Base-by-base conservation (phyloP, 1,284 basidiomycete species). In the Thelephora terrestris region DNA sequence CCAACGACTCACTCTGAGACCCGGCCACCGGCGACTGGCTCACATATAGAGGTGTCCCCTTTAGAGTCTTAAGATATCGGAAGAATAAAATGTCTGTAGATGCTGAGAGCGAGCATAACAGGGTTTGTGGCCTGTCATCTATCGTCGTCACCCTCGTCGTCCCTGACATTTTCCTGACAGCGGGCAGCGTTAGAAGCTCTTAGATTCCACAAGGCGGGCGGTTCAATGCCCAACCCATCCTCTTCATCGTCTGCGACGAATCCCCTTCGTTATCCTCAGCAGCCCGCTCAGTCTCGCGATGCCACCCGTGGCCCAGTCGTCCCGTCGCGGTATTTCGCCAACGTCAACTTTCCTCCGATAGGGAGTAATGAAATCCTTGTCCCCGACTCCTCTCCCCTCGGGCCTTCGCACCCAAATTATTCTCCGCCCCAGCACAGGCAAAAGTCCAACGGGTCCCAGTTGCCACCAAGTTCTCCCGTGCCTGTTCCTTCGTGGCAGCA, bases 341-440 rank as follows among this genome's bases (percentile, higher is more conserved):
- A 53, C 68, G 43, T 63, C 68, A 34, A 59, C 62, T 3, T 62
- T 69, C 25, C 39, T 20, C 39, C 39, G 17, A 18, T 12, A 18
- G 12, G 17, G 10, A 57, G 68, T 37, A 77, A 75, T 59, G 76
- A 67, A 47, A 64, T 88, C 46, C 77, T 88, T 47, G 83, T 85
- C 24, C 85, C 85, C 29, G 82, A 73, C 64, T 88, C 86, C 48
- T 87, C 83, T 57, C 82, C 84, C 42, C 57, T 73, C 25, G 56
- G 58, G 27, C 61, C 69, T 38, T 74, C 79, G 54, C 64, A 59
- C 10, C 47, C 65, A 35, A 66, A 76, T 61, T 63, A 61, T 12
- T 56, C 68, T 17, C 64, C 69, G 53, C 58, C 58, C 32, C 61
- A 65, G 7, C 29, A 32, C 29, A 32, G 29, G 29, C 29, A 32